Evolutionary conservation across 2,329 filamentous ascomycete genomes (phyloP), one percentile per base, ranked within the genome.

Genomic region (Fusarium nisikadoi): DNA sequence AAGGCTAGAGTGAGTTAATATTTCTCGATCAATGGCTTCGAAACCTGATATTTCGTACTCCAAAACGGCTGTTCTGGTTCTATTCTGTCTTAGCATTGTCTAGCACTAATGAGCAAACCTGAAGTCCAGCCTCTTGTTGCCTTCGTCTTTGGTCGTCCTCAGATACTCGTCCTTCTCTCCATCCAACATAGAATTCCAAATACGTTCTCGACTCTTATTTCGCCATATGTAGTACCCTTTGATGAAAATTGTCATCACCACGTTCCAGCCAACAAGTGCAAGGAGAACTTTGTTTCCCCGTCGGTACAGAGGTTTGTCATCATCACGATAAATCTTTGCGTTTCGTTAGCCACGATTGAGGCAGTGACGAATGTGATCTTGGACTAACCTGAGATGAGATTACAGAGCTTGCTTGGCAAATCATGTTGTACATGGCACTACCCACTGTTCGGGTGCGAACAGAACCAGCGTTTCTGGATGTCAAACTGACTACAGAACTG

Each of bases 401-500:
- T 19, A 83, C 81, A 35, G 71, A 75, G 11, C 77, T 75, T 4
- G 75, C 77, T 81, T 82, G 79, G 9, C 80, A 77, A 39, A 73
- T 79, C 78, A 82, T 82, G 71, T 90, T 90, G 77, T 90, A 90
- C 20, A 89, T 78, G 2, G 87, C 88, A 2, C 86, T 85, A 1
- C 87, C 86, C 3, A 91, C 86, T 0, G 89, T 88, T 17, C 89
- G 80, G 16, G 87, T 89, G 13, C 88, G 83, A 3, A 91, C 89
- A 5, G 85, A 85, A 47, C 88, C 88, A 1, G 88, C 84, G 71
- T 91, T 91, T 49, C 87, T 84, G 4, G 86, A 88, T 1, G 85
- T 87, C 79, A 88, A 86, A 0, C 86, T 88, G 1, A 90, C 88
- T 42, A 88, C 4, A 52, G 10, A 2, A 27, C 10, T 0, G 2